A percentile compares a stretch with the other conserved stretches of the same genome.
Evolutionary conservation across 2,329 filamentous ascomycete genomes (phyloP).

Genomic region (Lasiodiplodia sp.): DNA sequence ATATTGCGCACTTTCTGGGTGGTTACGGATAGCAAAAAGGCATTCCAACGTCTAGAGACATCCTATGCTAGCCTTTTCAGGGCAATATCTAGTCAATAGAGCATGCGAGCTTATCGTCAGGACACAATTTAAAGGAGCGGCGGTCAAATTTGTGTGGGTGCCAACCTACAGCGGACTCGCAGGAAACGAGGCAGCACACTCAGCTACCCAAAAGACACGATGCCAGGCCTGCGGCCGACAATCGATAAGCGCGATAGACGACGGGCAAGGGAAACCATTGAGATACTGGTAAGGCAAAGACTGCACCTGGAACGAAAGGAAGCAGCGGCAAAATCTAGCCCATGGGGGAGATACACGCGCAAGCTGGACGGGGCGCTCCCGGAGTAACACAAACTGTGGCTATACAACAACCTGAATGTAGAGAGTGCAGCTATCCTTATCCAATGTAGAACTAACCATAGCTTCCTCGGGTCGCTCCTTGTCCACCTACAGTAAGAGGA

Average conservation of each 20-base stretch:
- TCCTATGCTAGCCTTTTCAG: neutral
- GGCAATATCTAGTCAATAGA: neutral
- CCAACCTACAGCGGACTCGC: neutral
- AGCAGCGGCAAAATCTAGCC: neutral
- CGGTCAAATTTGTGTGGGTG: neutral
- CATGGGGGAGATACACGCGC: conserved; percentile 3
- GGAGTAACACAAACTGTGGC: conserved; percentile 3
- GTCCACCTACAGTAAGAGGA: conserved; percentile 71
- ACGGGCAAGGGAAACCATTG: neutral
- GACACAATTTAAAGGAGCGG: neutral
- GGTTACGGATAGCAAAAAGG: neutral
- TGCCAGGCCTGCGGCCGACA: neutral
- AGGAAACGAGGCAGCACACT: neutral
- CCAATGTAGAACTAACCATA: neutral
- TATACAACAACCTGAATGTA: conserved; percentile 24
- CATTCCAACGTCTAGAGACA: neutral
- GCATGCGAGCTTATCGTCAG: neutral
- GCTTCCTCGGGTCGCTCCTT: conserved; percentile 62
- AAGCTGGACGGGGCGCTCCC: conserved; percentile 1
- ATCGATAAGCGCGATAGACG: neutral
- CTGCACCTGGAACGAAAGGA: neutral
- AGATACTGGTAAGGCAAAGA: neutral
- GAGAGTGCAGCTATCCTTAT: neutral
- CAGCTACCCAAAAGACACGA: neutral
- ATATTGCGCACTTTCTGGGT: neutral